phyloP scores from a whole-genome alignment of 495 filamentous ascomycete genomes.

The Opeltia flavorubescens region DNA sequence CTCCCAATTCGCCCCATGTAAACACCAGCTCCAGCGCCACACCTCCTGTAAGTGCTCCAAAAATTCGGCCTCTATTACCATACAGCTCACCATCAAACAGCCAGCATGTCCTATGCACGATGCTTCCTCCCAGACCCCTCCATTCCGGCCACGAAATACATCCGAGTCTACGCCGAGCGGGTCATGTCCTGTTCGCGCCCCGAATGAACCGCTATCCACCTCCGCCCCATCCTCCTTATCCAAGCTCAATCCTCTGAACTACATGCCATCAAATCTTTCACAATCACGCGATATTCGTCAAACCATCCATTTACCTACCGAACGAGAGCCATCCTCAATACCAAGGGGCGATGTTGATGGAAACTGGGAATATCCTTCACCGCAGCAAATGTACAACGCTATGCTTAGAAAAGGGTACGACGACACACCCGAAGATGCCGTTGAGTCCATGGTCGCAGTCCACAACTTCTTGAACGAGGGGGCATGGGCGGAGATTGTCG shows the following conservation, averaged over 20 bases:
- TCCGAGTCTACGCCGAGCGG: constrained; percentile 29
- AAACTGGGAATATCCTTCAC: constrained; percentile 96
- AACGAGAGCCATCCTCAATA: constrained; percentile 72
- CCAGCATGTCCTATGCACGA: constrained; percentile 87
- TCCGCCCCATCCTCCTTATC: constrained; percentile 39
- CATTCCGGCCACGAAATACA: constrained; percentile 21
- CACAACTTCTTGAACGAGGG: constrained; percentile 98
- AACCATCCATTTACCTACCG: constrained; percentile 53
- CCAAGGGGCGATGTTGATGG: constrained; percentile 57
- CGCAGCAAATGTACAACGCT: constrained; percentile 99
- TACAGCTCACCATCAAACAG: constrained; percentile 28
- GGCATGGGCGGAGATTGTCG: constrained; percentile 85
- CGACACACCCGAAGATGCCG: constrained; percentile 79
- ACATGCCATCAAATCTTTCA: constrained; percentile 81
- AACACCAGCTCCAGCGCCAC: constrained; percentile 25
- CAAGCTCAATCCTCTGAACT: constrained; percentile 84
- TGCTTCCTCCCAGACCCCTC: constrained; percentile 29
- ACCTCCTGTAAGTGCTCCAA: constrained; percentile 52
- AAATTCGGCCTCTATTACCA: background rate
- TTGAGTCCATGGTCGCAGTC: constrained; percentile 94
- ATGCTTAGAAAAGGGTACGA: constrained; percentile 90
- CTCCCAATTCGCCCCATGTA: constrained; percentile 30
- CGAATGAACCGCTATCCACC: constrained; percentile 20
- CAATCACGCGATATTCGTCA: constrained; percentile 63
- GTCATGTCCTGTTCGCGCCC: constrained; percentile 37